phyloP scores from a whole-genome alignment of 169 alveolate species.

The Cystoisospora suis region DNA sequence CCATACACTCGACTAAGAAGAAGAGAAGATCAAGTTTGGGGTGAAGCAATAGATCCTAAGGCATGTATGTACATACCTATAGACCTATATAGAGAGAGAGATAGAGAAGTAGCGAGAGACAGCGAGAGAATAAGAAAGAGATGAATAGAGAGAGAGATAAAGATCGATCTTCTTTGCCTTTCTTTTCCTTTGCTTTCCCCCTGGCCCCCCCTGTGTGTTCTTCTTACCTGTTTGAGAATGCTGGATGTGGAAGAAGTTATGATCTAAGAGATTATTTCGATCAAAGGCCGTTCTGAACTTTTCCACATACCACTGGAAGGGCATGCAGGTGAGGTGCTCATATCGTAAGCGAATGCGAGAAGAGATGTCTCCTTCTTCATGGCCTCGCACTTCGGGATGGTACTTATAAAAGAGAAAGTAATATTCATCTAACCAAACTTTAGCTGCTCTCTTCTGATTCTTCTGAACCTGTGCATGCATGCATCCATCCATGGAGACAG shows the following conservation, averaged over 20 bases:
- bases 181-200: not conserved
- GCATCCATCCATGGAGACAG: not conserved
- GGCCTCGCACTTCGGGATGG: conserved; percentile 52
- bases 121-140: no score
- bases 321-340: conserved; percentile 28
- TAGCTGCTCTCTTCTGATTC: conserved; percentile 67
- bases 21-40: no score
- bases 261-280: conserved; percentile 49
- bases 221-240: conserved; percentile 43
- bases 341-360: conserved; percentile 19
- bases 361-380: conserved; percentile 17
- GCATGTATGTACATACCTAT: no score
- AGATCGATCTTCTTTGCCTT: no score
- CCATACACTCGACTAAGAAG: no score
- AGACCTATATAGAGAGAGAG: no score
- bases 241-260: conserved; percentile 45
- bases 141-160: no score
- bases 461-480: conserved; percentile 57
- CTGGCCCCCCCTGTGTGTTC: not conserved
- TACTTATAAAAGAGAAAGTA: conserved; percentile 37
- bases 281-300: conserved; percentile 52
- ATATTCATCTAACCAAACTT: conserved; percentile 68
- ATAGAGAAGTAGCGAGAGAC: no score
- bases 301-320: conserved; percentile 65
- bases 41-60: no score